A percentile compares a stretch with the other conserved stretches of the same genome.
These are phyloP conservation scores for Nothophytophthora sp. DNA, from an alignment of 352 stramenopile genomes.

Conservation along the genomic window DNA sequence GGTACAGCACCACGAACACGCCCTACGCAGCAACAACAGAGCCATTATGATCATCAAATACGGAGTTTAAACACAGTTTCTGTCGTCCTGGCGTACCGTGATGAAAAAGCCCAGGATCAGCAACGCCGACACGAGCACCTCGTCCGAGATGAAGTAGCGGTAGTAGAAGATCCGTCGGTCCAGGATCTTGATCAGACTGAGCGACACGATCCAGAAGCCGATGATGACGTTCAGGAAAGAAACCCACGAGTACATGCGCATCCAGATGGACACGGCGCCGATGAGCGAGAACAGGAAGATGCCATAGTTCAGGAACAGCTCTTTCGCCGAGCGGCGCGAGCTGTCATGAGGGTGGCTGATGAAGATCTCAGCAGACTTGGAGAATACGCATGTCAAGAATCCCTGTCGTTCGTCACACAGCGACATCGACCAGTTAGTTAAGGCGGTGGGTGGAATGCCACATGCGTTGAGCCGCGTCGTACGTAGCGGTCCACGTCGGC, in stretches of 20 bases:
- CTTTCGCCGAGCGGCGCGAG: constrained; percentile 66
- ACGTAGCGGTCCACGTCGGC: constrained; percentile 73
- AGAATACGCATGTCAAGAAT: constrained; percentile 80
- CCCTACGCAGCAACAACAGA: constrained; percentile 36
- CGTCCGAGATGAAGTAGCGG: constrained; percentile 87
- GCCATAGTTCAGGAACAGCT: constrained; percentile 88
- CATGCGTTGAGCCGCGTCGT: constrained; percentile 11
- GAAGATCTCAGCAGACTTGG: constrained; percentile 79
- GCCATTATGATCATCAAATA: constrained; percentile 16
- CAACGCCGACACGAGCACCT: constrained; percentile 79
- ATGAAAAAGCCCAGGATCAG: constrained; percentile 86
- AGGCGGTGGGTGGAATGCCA: too few relatives aligned
- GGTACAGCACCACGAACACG: constrained; percentile 79
- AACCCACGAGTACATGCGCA: constrained; percentile 82
- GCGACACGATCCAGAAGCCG: constrained; percentile 60
- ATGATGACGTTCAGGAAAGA: constrained; percentile 79
- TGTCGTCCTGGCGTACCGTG: constrained; percentile 41
- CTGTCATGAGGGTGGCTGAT: constrained; percentile 70
- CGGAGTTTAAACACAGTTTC: constrained; percentile 1
- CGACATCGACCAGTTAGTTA: too few relatives aligned
- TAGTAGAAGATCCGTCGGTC: constrained; percentile 90
- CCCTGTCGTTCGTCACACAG: constrained; percentile 30
- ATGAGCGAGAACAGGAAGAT: constrained; percentile 87
- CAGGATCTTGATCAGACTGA: constrained; percentile 79
- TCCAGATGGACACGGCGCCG: constrained; percentile 83